phyloP scores from a whole-genome alignment of 352 stramenopile genomes.

The Phytophthora europaea region DNA sequence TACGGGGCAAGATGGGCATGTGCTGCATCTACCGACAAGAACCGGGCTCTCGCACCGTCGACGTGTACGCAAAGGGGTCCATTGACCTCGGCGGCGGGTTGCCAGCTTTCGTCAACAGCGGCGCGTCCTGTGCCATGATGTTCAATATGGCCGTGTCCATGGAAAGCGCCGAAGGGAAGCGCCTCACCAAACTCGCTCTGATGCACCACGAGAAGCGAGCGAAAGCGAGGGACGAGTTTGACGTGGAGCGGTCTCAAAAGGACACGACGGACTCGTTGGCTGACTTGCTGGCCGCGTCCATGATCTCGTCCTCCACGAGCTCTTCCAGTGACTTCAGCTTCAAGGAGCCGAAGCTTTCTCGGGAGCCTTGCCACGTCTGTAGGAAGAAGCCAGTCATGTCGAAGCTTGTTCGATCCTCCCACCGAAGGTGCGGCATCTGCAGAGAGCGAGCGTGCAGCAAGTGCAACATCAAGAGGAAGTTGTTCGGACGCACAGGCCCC shows the following conservation, averaged over 20 bases:
- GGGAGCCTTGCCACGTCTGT: slow-evolving; percentile 32
- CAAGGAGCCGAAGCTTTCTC: slow-evolving; percentile 9
- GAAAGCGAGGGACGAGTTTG: slow-evolving; percentile 2
- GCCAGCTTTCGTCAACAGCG: slow-evolving; percentile 27
- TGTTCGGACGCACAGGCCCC: slow-evolving; percentile 39
- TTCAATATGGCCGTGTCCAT: slow-evolving; percentile 36
- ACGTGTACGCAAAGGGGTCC: slow-evolving; percentile 57
- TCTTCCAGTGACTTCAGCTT: slow-evolving; percentile 11
- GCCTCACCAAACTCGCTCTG: slow-evolving; percentile 42
- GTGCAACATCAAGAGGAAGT: slow-evolving; percentile 50
- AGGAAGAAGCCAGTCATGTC: slow-evolving; percentile 30
- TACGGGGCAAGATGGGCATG: slow-evolving; percentile 65
- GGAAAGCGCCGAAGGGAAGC: slow-evolving; percentile 44
- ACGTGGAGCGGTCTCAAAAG: slow-evolving; percentile 10
- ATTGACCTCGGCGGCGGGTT: slow-evolving; percentile 56
- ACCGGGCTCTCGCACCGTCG: slow-evolving; percentile 37
- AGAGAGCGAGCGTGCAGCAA: slow-evolving; percentile 42
- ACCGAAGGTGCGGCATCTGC: slow-evolving; percentile 50
- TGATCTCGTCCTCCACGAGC: slow-evolving; percentile 25
- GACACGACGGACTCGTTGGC: slow-evolving; percentile 30
- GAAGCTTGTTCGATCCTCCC: slow-evolving; percentile 33
- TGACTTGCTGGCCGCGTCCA: slow-evolving; percentile 28
- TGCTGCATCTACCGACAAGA: slow-evolving; percentile 71
- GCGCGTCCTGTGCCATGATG: slow-evolving; percentile 37
- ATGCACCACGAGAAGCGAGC: slow-evolving; percentile 15